These are phyloP conservation scores for Mucor mucedo DNA, from an alignment of 371 early-diverging fungal genomes.

Conservation along the genomic window DNA sequence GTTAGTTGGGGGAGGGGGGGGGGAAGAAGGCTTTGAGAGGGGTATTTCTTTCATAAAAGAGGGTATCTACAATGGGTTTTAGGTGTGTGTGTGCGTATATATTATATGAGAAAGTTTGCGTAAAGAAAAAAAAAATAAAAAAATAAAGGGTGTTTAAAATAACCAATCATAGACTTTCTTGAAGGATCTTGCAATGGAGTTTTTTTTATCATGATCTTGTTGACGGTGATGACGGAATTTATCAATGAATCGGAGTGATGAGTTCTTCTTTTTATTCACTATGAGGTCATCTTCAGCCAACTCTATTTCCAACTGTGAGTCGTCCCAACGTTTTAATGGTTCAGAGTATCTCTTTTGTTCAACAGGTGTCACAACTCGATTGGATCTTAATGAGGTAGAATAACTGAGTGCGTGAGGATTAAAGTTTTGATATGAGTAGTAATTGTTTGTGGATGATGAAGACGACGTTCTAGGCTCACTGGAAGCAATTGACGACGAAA, in stretches of 20 bases:
- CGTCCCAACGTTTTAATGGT: constrained; percentile 31
- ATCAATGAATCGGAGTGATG: constrained; percentile 30
- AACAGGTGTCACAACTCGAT: too few relatives aligned
- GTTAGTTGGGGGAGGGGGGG: too few relatives aligned
- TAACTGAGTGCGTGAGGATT: background rate
- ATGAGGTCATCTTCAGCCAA: constrained; percentile 41
- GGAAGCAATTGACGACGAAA: constrained; percentile 21
- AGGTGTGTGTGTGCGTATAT: background rate
- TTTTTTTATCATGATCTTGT: constrained; percentile 30
- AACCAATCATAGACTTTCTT: constrained; percentile 18
- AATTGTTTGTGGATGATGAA: constrained; percentile 7
- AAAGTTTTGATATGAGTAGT: constrained; percentile 1
- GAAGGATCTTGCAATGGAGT: constrained; percentile 19
- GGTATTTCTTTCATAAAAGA: too few relatives aligned
- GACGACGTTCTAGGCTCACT: constrained; percentile 19
- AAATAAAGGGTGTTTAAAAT: constrained; percentile 7
- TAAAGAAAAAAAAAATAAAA: constrained; percentile 3
- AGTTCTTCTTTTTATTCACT: constrained; percentile 15
- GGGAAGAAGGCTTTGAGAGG: too few relatives aligned
- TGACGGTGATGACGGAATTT: constrained; percentile 26
- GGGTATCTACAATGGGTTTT: background rate
- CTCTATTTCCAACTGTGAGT: constrained; percentile 37
- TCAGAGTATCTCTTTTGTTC: constrained; percentile 18
- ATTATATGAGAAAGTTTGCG: background rate
- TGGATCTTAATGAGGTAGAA: background rate